A percentile compares a stretch with the other conserved stretches of the same genome.
Conservation (phyloP, 805 yeast genomes). For the Suhomyces sp. region DNA sequence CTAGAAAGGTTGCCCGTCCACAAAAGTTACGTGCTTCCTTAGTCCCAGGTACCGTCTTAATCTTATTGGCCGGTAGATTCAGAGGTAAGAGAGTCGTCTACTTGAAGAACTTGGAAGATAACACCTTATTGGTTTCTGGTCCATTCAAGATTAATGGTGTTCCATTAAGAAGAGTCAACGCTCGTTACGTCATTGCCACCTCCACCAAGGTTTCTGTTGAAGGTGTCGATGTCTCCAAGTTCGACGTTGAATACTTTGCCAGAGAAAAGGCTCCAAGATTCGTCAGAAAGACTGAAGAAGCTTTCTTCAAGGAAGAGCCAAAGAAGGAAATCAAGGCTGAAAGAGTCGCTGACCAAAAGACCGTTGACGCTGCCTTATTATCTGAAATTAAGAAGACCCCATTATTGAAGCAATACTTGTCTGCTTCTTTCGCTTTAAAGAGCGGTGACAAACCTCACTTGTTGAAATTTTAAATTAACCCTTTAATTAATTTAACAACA, state of each 20-base stretch:
- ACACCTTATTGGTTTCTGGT: constrained; percentile 95
- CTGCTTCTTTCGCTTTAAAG: constrained; percentile 94
- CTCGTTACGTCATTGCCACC: constrained; percentile 98
- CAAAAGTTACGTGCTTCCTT: constrained; percentile 93
- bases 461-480: constrained; percentile 82
- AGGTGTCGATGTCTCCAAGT: constrained; percentile 82
- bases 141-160: constrained; percentile 99
- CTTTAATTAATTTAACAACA: constrained; percentile 47
- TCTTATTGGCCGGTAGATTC: constrained; percentile 98
- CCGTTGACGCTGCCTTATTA: constrained; percentile 87
- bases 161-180: constrained; percentile 98
- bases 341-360: constrained; percentile 95
- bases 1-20: constrained; percentile 90
- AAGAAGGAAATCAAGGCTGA: constrained; percentile 88
- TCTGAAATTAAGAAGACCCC: constrained; percentile 97
- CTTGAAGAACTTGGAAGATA: constrained; percentile 96
- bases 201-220: constrained; percentile 85
- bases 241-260: constrained; percentile 93
- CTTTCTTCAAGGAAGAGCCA: constrained; percentile 73
- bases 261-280: constrained; percentile 85
- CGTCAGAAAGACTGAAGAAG: constrained; percentile 86
- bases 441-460: constrained; percentile 98
- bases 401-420: constrained; percentile 92
- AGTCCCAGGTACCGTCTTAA: constrained; percentile 97
- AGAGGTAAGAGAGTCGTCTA: constrained; percentile 99